A percentile compares a stretch with the other conserved stretches of the same genome.
phyloP scores from a whole-genome alignment of 495 filamentous ascomycete genomes.

The Tirmania nivea region DNA sequence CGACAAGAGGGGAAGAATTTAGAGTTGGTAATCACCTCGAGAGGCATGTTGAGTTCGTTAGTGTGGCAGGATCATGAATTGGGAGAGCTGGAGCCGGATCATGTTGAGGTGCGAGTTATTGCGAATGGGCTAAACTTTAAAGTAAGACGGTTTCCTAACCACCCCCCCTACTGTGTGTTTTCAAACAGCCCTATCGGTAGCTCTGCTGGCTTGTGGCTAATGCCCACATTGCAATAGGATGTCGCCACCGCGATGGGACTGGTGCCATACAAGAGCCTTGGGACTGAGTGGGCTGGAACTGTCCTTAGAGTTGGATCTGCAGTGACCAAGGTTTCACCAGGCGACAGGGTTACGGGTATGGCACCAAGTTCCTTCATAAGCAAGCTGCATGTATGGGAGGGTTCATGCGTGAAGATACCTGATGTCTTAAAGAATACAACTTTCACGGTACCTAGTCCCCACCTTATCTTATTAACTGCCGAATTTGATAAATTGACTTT shows the following conservation, averaged over 20 bases:
- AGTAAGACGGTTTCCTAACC: slow-evolving; percentile 2
- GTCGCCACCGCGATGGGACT: slow-evolving; percentile 32
- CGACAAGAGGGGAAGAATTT: background rate
- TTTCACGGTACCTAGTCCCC: too few species aligned
- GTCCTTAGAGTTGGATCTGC: slow-evolving; percentile 30
- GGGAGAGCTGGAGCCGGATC: slow-evolving; percentile 15
- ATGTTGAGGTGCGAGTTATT: slow-evolving; percentile 30
- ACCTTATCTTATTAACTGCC: too few species aligned
- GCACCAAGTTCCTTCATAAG: too few species aligned
- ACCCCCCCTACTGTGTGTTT: too few species aligned
- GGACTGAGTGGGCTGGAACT: slow-evolving; percentile 32
- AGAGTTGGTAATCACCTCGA: background rate
- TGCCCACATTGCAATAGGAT: slow-evolving; percentile 6
- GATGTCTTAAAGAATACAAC: too few species aligned
- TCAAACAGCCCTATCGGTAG: too few species aligned
- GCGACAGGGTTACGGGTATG: slow-evolving; percentile 4
- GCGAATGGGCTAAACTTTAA: slow-evolving; percentile 34
- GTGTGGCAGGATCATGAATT: too few species aligned
- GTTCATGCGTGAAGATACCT: too few species aligned
- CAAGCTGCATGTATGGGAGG: too few species aligned
- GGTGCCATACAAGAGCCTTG: slow-evolving; percentile 23
- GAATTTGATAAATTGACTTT: too few species aligned
- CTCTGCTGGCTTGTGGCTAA: too few species aligned
- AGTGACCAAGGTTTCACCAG: slow-evolving; percentile 22
- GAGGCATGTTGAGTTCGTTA: background rate